Base-by-base conservation (phyloP, 2,329 filamentous ascomycete species). In the Colletotrichum sp. region DNA sequence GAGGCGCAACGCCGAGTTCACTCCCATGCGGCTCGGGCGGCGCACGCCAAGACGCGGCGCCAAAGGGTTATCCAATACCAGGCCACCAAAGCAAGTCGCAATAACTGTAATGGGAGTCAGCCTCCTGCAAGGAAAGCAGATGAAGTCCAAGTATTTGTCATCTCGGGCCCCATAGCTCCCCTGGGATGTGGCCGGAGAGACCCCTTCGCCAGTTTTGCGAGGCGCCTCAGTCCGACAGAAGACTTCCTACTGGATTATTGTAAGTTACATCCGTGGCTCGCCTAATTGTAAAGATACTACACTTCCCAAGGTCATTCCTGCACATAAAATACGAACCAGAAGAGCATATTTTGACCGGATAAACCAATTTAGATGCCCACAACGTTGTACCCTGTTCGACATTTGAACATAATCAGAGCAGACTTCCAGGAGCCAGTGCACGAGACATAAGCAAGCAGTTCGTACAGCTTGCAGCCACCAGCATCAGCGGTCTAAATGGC, bases 81-180 rank as follows among this genome's bases (percentile, higher is more conserved):
- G 10, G 43, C 43, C 6, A 48, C 43, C 43, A 48, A 48, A 48
- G 43, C n/a, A n/a, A 21, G 0, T 48, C 18, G 43, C 43, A 48
- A 48, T 13, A 1, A n/a, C 5, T 48, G 1, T 12, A 4, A n/a
- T 13, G 6, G 6, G 18, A 12, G 3, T 1, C 43, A 48, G 18
- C 10, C n/a, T 48, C 6, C 10, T 21, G 6, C 9, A 48, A 9
- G n/a, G 6, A 5, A 1, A 1, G 38, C 6, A 48, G 18, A 6
- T n/a, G 43, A 48, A 48, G n/a, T 13, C 0, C 18, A 48, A n/a
- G 18, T 48, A 7, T 21, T 6, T 48, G 43, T 48, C n/a, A 48
- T 48, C n/a, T 21, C 43, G n/a, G 10, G 18, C 43, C n/a, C 10
- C 10, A n/a, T 48, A 21, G 10, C 43, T 21, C n/a, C 10, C 8